Evolutionary conservation across 495 filamentous ascomycete species (phyloP).

Genomic region (Penicillium samsonianum): DNA sequence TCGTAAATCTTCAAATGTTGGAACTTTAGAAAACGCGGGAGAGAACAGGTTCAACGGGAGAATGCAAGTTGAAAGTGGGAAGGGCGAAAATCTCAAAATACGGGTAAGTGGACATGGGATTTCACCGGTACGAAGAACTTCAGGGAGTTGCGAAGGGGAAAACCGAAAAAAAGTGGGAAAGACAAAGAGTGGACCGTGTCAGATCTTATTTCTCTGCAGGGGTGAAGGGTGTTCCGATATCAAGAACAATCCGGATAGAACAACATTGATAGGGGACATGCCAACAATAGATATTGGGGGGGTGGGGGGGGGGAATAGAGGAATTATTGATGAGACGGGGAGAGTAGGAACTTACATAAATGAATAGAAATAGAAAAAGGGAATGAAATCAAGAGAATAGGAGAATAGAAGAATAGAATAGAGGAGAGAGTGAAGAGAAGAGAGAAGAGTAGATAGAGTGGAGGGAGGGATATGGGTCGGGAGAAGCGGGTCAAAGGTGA

Average conservation of each 20-base stretch:
- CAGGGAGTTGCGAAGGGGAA: conserved; percentile 19
- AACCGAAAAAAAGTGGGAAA: conserved; percentile 22
- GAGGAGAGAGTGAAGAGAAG: conserved; percentile 14
- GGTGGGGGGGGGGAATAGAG: too few species aligned
- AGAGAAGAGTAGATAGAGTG: conserved; percentile 20
- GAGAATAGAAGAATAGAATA: conserved; percentile 10
- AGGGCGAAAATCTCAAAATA: conserved; percentile 33
- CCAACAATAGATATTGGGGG: conserved; percentile 1
- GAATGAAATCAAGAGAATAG: background rate
- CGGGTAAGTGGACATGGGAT: conserved; percentile 14
- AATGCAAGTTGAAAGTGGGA: conserved; percentile 18
- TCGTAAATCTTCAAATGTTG: conserved; percentile 11
- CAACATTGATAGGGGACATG: conserved; percentile 17
- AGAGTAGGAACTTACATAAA: conserved; percentile 11
- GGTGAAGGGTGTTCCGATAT: conserved; percentile 30
- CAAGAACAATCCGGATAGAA: conserved; percentile 15
- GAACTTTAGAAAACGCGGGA: conserved; percentile 15
- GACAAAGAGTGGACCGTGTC: conserved; percentile 36
- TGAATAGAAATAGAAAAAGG: background rate
- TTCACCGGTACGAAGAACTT: conserved; percentile 7
- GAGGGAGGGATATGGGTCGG: conserved; percentile 15
- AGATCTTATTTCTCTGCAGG: conserved; percentile 35
- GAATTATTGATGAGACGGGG: conserved; percentile 6
- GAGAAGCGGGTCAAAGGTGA: conserved; percentile 9
- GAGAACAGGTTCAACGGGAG: background rate